phyloP scores from a whole-genome alignment of 306 rosid species.

The Aeschynomene evenia region DNA sequence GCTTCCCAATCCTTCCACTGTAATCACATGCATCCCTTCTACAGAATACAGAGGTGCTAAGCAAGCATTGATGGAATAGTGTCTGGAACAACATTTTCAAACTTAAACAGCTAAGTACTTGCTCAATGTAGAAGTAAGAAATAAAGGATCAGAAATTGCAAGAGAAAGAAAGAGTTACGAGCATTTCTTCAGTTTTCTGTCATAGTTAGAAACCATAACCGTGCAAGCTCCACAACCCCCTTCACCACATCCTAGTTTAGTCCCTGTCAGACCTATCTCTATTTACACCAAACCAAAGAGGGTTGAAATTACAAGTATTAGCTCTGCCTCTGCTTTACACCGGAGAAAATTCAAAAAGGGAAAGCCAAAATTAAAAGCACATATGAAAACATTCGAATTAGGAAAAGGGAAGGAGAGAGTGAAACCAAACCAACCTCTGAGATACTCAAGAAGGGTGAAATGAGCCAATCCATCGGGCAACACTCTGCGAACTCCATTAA shows the following conservation, averaged over 20 bases:
- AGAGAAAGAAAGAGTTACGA: conserved; percentile 56
- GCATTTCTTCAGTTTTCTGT: conserved; percentile 54
- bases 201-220: conserved; percentile 86
- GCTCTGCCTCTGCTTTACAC: conserved; percentile 21
- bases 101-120: conserved; percentile 29
- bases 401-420: neutral
- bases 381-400: neutral
- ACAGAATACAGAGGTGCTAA: conserved; percentile 91
- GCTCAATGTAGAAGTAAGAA: conserved; percentile 19
- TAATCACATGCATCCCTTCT: conserved; percentile 95
- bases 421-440: conserved; percentile 89
- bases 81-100: conserved; percentile 51
- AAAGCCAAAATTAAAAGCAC: conserved; percentile 16
- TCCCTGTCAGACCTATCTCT: conserved; percentile 79
- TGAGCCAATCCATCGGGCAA: conserved; percentile 86
- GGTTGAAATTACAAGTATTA: neutral
- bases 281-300: conserved; percentile 2
- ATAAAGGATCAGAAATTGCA: neutral
- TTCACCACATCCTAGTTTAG: conserved; percentile 97
- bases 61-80: conserved; percentile 95
- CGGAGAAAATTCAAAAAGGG: conserved; percentile 18
- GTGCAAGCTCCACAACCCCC: conserved; percentile 99
- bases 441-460: conserved; percentile 85
- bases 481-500: conserved; percentile 69
- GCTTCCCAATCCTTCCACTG: conserved; percentile 90